phyloP scores from a whole-genome alignment of 805 yeast genomes.

The Starmerella davenportii region DNA sequence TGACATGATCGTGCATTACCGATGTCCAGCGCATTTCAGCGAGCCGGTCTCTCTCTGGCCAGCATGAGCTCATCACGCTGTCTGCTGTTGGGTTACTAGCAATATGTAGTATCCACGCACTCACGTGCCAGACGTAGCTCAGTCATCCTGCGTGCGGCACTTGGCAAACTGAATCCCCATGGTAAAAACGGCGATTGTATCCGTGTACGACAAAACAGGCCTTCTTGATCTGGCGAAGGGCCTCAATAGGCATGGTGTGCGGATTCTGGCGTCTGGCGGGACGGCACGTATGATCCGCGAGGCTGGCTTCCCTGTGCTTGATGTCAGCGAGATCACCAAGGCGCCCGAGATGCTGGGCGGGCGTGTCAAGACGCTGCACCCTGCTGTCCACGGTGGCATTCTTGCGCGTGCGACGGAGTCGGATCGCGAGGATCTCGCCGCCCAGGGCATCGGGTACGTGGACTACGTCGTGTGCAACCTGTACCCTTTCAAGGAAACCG shows the following conservation, averaged over 20 bases:
- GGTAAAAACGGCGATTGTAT: constrained; percentile 73
- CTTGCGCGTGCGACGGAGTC: constrained; percentile 82
- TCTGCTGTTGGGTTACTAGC: too few species aligned
- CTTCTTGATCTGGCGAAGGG: constrained; percentile 92
- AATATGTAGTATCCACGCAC: too few species aligned
- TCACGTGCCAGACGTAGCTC: too few species aligned
- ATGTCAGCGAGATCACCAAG: constrained; percentile 83
- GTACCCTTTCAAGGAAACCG: constrained; percentile 95
- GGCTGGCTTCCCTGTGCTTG: constrained; percentile 96
- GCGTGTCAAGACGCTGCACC: constrained; percentile 93
- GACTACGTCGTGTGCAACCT: constrained; percentile 95
- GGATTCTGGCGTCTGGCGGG: constrained; percentile 93
- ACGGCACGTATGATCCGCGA: constrained; percentile 87
- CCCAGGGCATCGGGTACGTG: constrained; percentile 85
- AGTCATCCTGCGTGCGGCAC: too few species aligned
- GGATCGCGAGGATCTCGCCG: constrained; percentile 74
- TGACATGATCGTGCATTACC: too few species aligned
- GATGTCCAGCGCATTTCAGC: too few species aligned
- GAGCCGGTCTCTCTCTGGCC: too few species aligned
- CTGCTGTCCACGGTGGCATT: constrained; percentile 91
- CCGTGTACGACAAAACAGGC: constrained; percentile 96
- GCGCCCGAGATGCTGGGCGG: constrained; percentile 99
- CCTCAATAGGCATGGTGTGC: constrained; percentile 66
- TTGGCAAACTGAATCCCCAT: too few species aligned
- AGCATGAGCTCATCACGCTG: too few species aligned